Evolutionary conservation across 768 basidiomycete genomes (phyloP).

Genomic region (Flagelloscypha sp.): DNA sequence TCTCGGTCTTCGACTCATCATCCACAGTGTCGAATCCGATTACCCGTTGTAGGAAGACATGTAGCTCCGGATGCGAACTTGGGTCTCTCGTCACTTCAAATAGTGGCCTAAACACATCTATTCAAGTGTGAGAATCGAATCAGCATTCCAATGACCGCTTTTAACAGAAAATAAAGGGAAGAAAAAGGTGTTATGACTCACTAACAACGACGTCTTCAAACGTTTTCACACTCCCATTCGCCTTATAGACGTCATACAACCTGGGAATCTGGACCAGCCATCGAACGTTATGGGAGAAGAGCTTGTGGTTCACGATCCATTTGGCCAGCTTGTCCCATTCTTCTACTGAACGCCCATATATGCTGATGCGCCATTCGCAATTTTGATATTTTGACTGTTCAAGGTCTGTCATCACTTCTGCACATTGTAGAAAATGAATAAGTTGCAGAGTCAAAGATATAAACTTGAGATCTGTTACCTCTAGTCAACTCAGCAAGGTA

Average conservation of each 20-base stretch:
- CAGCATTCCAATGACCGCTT: not conserved
- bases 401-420: slow-evolving; percentile 96
- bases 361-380: slow-evolving; percentile 94
- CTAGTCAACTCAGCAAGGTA: slow-evolving; percentile 93
- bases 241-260: slow-evolving; percentile 92
- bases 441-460: not conserved
- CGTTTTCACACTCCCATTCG: slow-evolving; percentile 69
- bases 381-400: slow-evolving; percentile 99
- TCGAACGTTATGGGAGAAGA: slow-evolving; percentile 93
- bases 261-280: slow-evolving; percentile 97
- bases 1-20: slow-evolving; percentile 91
- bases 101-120: slow-evolving; percentile 87
- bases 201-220: slow-evolving; percentile 90
- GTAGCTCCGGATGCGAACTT: slow-evolving; percentile 81
- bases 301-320: slow-evolving; percentile 92
- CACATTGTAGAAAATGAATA: not conserved
- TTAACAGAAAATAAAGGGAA: not conserved
- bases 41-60: slow-evolving; percentile 91
- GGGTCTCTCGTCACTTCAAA: slow-evolving; percentile 97
- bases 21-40: slow-evolving; percentile 98
- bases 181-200: slow-evolving; percentile 30
- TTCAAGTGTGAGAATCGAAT: not conserved
- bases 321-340: slow-evolving; percentile 99
- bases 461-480: slow-evolving; percentile 36
- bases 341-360: slow-evolving; percentile 73